Base-by-base conservation (phyloP, 1,139 yeast genomes). In the Hanseniaspora sp. region DNA sequence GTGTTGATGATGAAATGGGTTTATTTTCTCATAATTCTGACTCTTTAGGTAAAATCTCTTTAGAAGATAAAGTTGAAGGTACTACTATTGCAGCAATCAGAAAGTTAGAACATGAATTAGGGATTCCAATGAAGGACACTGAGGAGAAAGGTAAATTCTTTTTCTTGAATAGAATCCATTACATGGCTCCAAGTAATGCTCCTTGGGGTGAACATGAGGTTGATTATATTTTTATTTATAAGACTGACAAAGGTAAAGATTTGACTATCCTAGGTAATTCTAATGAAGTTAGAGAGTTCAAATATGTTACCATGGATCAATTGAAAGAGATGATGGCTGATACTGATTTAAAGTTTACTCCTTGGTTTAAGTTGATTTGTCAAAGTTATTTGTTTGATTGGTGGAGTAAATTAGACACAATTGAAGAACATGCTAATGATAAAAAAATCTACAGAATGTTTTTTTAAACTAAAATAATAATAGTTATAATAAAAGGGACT, bases 151-250 rank as follows among this genome's bases (percentile, higher is more conserved):
- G 69, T 30, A 54, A 59, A 13, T 90, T 92, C 72, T 78, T 84
- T 57, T 92, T 82, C 68, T 74, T 92, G 65, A 92, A 96, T 35
- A 80, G 98, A 71, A 92, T 92, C 62, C 98, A 92, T 71, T 92
- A 92, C 71, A 84, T 82, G 73, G 87, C 96, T 8, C 92, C 96
- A 39, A 78, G 78, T 57, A 75, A 76, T 60, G 88, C 86, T 31
- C 77, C 80, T 57, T 92, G 98, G 98, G 98, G 97, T 52, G 98
- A 92, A 68, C 98, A 92, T 66, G 98, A 92, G 70, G 85, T 92
- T 60, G 99, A 92, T 69, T 92, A 92, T 69, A 94, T 92, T 61
- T 75, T 94, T 64, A 82, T 92, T 59, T 81, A 85, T 63, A 78
- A 76, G 64, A 72, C 88, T 34, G 74, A 77, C 59, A 81, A 88